Percentiles rank a stretch among this genome's conserved stretches.
Evolutionary conservation across 441 rosid species (phyloP).

Genomic region (Erysimum cheiri): DNA sequence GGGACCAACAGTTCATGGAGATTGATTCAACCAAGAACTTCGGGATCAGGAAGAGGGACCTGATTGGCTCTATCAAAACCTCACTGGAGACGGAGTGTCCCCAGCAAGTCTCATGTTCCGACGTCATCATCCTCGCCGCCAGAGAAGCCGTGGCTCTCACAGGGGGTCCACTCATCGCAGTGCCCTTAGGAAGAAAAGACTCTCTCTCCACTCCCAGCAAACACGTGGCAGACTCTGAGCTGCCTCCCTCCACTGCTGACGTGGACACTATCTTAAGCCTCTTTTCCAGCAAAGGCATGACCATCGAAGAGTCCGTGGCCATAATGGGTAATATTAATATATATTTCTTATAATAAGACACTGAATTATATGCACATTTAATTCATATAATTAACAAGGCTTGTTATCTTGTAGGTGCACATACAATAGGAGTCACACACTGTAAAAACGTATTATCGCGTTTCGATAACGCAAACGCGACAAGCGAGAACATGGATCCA

Average conservation of each 20-base stretch:
- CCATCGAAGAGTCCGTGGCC: conserved; percentile 56
- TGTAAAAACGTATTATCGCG: conserved; percentile 49
- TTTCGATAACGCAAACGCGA: conserved; percentile 34
- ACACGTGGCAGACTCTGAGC: conserved; percentile 48
- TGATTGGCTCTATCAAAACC: conserved; percentile 47
- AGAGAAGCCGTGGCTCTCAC: conserved; percentile 52
- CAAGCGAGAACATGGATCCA: conserved; percentile 43
- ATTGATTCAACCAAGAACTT: conserved; percentile 51
- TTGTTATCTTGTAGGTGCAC: conserved; percentile 43
- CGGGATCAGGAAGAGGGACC: conserved; percentile 54
- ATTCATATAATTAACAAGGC: neutral
- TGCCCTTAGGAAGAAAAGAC: conserved; percentile 55
- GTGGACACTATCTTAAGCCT: conserved; percentile 47
- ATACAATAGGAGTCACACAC: conserved; percentile 52
- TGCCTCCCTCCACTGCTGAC: conserved; percentile 51
- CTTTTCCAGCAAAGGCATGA: conserved; percentile 48
- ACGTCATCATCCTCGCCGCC: conserved; percentile 53
- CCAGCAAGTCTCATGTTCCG: conserved; percentile 55
- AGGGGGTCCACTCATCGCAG: conserved; percentile 50
- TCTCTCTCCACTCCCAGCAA: conserved; percentile 36
- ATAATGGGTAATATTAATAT: conserved; percentile 47
- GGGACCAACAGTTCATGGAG: conserved; percentile 43
- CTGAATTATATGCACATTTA: neutral
- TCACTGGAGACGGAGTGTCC: conserved; percentile 52
- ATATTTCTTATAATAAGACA: neutral